These are phyloP conservation scores for Casuarina equisetifolia DNA, from an alignment of 306 rosid genomes.

Conservation along the genomic window DNA sequence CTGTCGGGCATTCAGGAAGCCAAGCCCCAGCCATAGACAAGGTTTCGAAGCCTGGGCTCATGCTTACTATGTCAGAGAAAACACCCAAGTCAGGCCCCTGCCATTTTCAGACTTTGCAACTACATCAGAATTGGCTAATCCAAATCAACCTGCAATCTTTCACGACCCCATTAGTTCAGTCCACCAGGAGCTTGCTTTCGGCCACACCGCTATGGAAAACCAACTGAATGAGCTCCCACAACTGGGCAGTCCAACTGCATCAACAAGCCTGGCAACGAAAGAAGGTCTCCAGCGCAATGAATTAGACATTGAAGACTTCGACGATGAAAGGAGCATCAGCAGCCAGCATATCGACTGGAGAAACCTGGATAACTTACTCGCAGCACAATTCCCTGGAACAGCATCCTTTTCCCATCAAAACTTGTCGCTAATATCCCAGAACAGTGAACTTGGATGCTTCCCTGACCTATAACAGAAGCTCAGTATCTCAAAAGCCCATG, in stretches of 20 bases:
- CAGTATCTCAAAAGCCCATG: not conserved
- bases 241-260: conserved; percentile 53
- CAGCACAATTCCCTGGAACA: conserved; percentile 37
- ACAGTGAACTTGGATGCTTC: conserved; percentile 43
- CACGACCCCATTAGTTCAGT: conserved; percentile 28
- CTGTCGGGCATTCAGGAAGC: conserved; percentile 80
- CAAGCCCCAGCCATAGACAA: conserved; percentile 73
- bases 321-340: conserved; percentile 35
- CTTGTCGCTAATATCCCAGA: conserved; percentile 37
- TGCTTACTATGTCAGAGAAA: conserved; percentile 48
- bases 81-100: conserved; percentile 40
- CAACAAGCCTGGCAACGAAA: conserved; percentile 38
- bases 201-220: conserved; percentile 33
- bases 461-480: conserved; percentile 49
- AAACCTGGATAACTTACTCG: conserved; percentile 57
- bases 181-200: conserved; percentile 28
- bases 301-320: conserved; percentile 39
- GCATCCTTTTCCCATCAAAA: conserved; percentile 37
- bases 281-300: conserved; percentile 26
- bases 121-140: conserved; percentile 24
- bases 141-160: conserved; percentile 44
- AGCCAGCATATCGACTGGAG: conserved; percentile 54
- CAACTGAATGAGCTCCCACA: conserved; percentile 59
- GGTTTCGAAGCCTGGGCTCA: conserved; percentile 60
- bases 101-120: conserved; percentile 39